Evolutionary conservation across 2,329 filamentous ascomycete species (phyloP), one percentile per base, ranked within the genome.

Genomic region (Decorospora gaudefroyi): DNA sequence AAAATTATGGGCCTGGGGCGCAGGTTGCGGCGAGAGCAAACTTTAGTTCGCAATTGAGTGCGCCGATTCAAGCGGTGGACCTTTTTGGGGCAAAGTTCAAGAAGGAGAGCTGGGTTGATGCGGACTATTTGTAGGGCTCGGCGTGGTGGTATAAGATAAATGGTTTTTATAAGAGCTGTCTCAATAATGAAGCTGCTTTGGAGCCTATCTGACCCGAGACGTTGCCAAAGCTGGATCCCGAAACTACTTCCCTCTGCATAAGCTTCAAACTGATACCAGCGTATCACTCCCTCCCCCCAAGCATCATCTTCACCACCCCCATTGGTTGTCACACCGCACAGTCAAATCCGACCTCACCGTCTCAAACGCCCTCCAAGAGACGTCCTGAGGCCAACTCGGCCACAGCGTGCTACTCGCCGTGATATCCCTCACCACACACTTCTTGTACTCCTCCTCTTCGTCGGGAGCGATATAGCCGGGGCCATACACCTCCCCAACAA

Each of bases 31-130:
- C 12, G 1, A 44, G 50, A 7, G 52, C 40, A 1, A 34, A 44
- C 11, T 55, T 51, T n/a, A 52, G 44, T 7, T 46, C 42, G 12
- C 42, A 54, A 42, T 25, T 43, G 2, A 30, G 4, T 3, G 46
- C 40, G 17, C 33, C 39, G 1, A 28, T 57, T 4, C 38, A 46
- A 6, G 42, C 42, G 1, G 22, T 46, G 17, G 47, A 52, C n/a
- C 3, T 59, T 7, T 37, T 57, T 28, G 55, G 55, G 2, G 12
- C n/a, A 4, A 16, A 18, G 3, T 60, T 53, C 22, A 31, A 53
- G 16, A 53, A 46, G 21, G 57, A 57, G 35, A 16, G 26, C 2
- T 60, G 57, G 55, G 49, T 60, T 4, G 55, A 60, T 30, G n/a
- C 32, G 11, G 32, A 33, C 2, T 60, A 45, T 2, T 45, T 45